Evolutionary conservation across 305 asterid species (phyloP).

Genomic region (Petunia hybrid): DNA sequence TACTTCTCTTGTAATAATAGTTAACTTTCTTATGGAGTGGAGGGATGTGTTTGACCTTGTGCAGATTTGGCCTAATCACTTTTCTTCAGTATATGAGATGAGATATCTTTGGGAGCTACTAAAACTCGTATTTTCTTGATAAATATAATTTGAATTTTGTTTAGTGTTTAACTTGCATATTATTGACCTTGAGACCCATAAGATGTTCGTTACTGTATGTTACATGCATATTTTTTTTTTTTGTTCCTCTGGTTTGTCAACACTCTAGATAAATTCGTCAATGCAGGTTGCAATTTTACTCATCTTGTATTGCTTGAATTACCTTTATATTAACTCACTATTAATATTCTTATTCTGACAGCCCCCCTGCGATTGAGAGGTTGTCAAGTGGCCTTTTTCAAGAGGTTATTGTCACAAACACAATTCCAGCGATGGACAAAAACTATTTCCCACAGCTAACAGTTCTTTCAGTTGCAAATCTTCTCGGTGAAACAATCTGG

Average conservation of each 20-base stretch:
- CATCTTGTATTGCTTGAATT: background rate
- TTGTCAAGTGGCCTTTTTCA: slow-evolving; percentile 85
- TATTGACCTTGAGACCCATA: slow-evolving; percentile 1
- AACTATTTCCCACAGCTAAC: slow-evolving; percentile 81
- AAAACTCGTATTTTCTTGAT: background rate
- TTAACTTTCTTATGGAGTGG: background rate
- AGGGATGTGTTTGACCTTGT: background rate
- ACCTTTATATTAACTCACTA: background rate
- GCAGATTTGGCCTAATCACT: background rate
- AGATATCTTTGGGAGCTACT: background rate
- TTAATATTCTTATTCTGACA: slow-evolving; percentile 42
- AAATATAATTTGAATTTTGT: no score
- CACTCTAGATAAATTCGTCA: background rate
- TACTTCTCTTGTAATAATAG: background rate
- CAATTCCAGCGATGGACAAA: slow-evolving; percentile 75
- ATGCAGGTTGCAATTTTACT: background rate
- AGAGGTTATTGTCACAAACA: slow-evolving; percentile 85
- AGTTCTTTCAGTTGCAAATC: slow-evolving; percentile 85
- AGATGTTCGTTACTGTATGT: background rate
- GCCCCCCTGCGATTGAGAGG: slow-evolving; percentile 93
- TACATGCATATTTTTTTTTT: background rate
- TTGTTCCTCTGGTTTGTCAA: background rate
- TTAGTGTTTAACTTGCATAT: background rate
- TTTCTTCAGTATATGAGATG: background rate
- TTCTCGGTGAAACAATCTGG: slow-evolving; percentile 92